Base-by-base conservation (phyloP, 140 eudicot genomes). In the Stevia rebaudiana region DNA sequence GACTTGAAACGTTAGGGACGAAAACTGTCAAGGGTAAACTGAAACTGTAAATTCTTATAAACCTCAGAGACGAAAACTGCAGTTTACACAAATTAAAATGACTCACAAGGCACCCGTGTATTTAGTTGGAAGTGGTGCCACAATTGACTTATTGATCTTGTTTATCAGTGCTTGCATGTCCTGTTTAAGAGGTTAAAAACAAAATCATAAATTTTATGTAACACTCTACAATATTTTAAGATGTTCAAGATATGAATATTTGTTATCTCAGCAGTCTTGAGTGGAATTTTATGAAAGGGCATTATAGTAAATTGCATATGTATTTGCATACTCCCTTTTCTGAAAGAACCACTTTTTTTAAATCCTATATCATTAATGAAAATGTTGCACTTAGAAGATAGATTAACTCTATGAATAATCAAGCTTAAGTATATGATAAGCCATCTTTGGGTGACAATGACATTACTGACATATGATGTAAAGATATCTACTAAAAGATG, bases 91-190 rank as follows among this genome's bases (percentile, higher is more conserved):
- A 57, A 61, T 42, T 28, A 56, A 47, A 8, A 37, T 40, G 53
- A 80, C 98, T 88, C 73, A 92, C 98, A 85, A 85, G 67, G 90
- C 82, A 66, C 86, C 92, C 51, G 90, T 81, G 74, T 88, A 92
- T 63, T 79, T 85, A 67, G 87, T 72, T 13, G 98, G 97, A 37
- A 92, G 95, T 15, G 98, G 98, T 56, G 95, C 97, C 54, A 92
- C 94, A 43, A 83, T 85, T 11, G 96, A 88, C 86, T 83, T 88
- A 73, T 83, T 85, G 56, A 92, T 92, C 75, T 85, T 92, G 78
- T 82, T 92, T 85, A 92, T 88, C 74, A 92, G 82, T 73, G 95
- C 98, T 75, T 85, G 96, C 89, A 92, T 92, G 70, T 92, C 98
- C 98, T 92, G 94, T 60, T 48, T 42, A 69, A 59, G 46, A 24